A percentile compares a stretch with the other conserved stretches of the same genome.
These are phyloP conservation scores for Metschnikowia kofuensis DNA, from an alignment of 805 yeast genomes.

Conservation along the genomic window DNA sequence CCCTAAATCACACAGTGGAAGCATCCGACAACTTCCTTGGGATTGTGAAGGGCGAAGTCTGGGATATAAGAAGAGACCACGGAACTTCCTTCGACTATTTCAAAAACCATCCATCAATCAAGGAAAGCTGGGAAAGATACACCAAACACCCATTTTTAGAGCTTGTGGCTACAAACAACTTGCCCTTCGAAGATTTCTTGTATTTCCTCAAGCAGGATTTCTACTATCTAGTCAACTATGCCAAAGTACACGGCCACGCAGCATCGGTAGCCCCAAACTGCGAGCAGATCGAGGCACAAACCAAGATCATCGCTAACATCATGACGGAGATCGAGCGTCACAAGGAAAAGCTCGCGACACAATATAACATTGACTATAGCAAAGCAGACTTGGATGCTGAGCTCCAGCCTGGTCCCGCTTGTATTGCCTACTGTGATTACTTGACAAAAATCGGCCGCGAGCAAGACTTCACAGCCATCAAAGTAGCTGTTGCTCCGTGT, in stretches of 20 bases:
- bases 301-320: slow-evolving; percentile 49
- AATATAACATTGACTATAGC: slow-evolving; percentile 40
- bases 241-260: slow-evolving; percentile 61
- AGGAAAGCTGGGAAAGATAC: slow-evolving; percentile 55
- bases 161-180: slow-evolving; percentile 48
- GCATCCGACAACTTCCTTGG: slow-evolving; percentile 2
- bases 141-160: slow-evolving; percentile 60
- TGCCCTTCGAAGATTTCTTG: slow-evolving; percentile 50
- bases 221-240: slow-evolving; percentile 65
- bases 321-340: slow-evolving; percentile 58
- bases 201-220: slow-evolving; percentile 64
- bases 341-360: slow-evolving; percentile 41
- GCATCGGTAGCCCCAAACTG: slow-evolving; percentile 59
- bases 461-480: slow-evolving; percentile 61
- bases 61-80: not conserved
- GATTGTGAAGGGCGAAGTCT: not conserved
- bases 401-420: slow-evolving; percentile 52
- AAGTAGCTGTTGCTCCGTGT: slow-evolving; percentile 73
- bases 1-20: slow-evolving; percentile 5
- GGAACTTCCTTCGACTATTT: slow-evolving; percentile 44
- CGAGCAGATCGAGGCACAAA: slow-evolving; percentile 48
- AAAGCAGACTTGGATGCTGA: slow-evolving; percentile 39
- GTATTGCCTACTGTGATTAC: slow-evolving; percentile 59
- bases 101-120: slow-evolving; percentile 53
- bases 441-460: slow-evolving; percentile 50